phyloP scores from a whole-genome alignment of 352 stramenopile species.

The Phytophthora palmivora region DNA sequence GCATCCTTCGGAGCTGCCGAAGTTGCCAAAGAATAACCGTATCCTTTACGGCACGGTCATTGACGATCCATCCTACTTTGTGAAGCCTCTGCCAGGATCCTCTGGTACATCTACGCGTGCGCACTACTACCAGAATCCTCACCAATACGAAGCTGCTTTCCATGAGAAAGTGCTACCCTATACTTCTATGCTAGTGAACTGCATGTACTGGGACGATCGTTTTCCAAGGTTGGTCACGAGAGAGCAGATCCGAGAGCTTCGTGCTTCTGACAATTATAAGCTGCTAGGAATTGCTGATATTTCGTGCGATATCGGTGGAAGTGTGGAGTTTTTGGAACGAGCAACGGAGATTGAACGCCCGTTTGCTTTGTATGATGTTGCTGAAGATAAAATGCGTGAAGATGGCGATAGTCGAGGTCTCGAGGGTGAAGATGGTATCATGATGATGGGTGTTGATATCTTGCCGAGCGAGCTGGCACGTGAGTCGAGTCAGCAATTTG shows the following conservation, averaged over 20 bases:
- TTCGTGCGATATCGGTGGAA: slow-evolving; percentile 94
- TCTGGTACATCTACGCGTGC: slow-evolving; percentile 42
- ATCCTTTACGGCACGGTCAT: slow-evolving; percentile 86
- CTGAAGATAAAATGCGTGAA: slow-evolving; percentile 71
- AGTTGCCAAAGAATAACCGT: slow-evolving; percentile 68
- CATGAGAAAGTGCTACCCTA: slow-evolving; percentile 91
- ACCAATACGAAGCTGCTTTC: slow-evolving; percentile 93
- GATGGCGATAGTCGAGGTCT: slow-evolving; percentile 57
- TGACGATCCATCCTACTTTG: slow-evolving; percentile 73
- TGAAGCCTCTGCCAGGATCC: slow-evolving; percentile 51
- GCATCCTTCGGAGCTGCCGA: slow-evolving; percentile 81
- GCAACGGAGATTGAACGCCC: slow-evolving; percentile 95
- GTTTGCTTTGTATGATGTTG: slow-evolving; percentile 93
- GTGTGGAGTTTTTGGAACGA: slow-evolving; percentile 94
- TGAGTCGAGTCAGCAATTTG: slow-evolving; percentile 97
- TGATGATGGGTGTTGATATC: slow-evolving; percentile 97
- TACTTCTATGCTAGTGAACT: slow-evolving; percentile 94
- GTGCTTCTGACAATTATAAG: slow-evolving; percentile 69
- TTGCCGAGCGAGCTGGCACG: slow-evolving; percentile 94
- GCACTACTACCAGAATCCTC: slow-evolving; percentile 93
- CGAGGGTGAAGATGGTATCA: slow-evolving; percentile 72
- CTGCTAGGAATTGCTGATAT: slow-evolving; percentile 95
- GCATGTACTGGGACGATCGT: slow-evolving; percentile 97
- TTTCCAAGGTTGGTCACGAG: slow-evolving; percentile 94
- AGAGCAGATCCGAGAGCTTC: slow-evolving; percentile 86